These are phyloP conservation scores for Floccularia luteovirens DNA, from an alignment of 768 basidiomycete genomes.

Conservation along the genomic window DNA sequence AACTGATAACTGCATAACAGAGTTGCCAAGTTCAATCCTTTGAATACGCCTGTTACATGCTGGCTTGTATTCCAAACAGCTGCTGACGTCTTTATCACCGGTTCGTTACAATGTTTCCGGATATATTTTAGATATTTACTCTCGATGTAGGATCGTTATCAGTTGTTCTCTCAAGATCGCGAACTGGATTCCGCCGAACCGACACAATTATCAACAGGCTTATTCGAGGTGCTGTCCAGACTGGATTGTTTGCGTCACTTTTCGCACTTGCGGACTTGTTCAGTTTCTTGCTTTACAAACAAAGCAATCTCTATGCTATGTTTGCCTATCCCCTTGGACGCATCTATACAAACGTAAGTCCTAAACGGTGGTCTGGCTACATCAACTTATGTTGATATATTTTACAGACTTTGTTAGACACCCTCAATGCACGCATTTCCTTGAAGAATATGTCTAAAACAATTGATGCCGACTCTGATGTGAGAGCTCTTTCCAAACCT, in stretches of 20 bases:
- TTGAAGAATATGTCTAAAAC: slow-evolving; percentile 7
- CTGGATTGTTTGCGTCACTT: slow-evolving; percentile 42
- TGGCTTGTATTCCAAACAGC: slow-evolving; percentile 40
- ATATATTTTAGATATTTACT: background rate
- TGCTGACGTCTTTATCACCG: slow-evolving; percentile 36
- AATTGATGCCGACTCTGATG: background rate
- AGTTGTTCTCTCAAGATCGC: slow-evolving; percentile 26
- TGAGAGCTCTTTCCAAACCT: slow-evolving; percentile 1
- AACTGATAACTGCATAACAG: slow-evolving; percentile 14
- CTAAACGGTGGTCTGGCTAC: background rate
- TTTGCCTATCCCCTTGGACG: slow-evolving; percentile 1
- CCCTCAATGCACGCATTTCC: background rate
- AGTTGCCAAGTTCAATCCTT: slow-evolving; percentile 28
- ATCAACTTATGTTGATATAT: background rate
- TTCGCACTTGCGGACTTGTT: slow-evolving; percentile 38
- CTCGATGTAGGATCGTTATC: background rate
- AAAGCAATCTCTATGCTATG: slow-evolving; percentile 1
- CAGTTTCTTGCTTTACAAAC: background rate
- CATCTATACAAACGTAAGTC: slow-evolving; percentile 2
- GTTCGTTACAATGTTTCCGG: slow-evolving; percentile 15
- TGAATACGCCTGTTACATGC: slow-evolving; percentile 34
- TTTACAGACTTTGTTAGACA: background rate
- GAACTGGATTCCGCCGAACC: slow-evolving; percentile 45
- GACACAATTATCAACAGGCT: slow-evolving; percentile 46
- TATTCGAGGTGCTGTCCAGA: slow-evolving; percentile 48